Evolutionary conservation across 108 stramenopile species (phyloP), one percentile per base, ranked within the genome.

Genomic region (Conticribra weissflogii): DNA sequence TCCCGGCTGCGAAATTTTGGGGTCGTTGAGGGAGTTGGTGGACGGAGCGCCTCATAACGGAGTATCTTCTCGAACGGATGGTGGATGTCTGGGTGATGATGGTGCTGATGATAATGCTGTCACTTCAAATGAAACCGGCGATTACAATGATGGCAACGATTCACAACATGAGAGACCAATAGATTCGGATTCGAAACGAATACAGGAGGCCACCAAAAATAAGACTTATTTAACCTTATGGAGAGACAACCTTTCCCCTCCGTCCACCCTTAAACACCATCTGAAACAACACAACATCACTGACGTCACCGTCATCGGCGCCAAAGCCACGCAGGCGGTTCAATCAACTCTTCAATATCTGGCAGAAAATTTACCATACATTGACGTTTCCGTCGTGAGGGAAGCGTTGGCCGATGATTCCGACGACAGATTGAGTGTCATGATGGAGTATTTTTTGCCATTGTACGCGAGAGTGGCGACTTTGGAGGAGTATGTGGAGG

Each of bases 381-480:
- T 76, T 14, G 48, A 66, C 34, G 55, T 80, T 46, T 61, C 68
- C 17, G 62, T 66, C 15, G 53, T 85, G 34, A 25, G 41, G 56
- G 84, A 82, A 12, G 63, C 56, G 3, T 34, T 85, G 34, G 30
- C 23, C 51, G 81, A 85, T 57, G 77, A 79, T 50, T 46, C 58
- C 31, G 36, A 34, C n/a, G 56, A 78, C 17, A 44, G 74, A 46
- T 62, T 67, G 24, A 46, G 76, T 48, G 67, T 78, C 8, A 32
- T 85, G n/a, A 17, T 81, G 51, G 34, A 74, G 0, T 76, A 81
- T 61, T 49, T 76, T 0, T 32, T 78, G 19, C 67, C 68, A 17
- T 24, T 82, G 3, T 64, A 67, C 59, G 81, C 66, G 17, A 28
- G 67, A 18, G 71, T 79, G 9, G 54, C 55, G 5, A 54, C 76